Evolutionary conservation across 2,329 filamentous ascomycete species (phyloP).

Genomic region (Fusarium subglutinans): DNA sequence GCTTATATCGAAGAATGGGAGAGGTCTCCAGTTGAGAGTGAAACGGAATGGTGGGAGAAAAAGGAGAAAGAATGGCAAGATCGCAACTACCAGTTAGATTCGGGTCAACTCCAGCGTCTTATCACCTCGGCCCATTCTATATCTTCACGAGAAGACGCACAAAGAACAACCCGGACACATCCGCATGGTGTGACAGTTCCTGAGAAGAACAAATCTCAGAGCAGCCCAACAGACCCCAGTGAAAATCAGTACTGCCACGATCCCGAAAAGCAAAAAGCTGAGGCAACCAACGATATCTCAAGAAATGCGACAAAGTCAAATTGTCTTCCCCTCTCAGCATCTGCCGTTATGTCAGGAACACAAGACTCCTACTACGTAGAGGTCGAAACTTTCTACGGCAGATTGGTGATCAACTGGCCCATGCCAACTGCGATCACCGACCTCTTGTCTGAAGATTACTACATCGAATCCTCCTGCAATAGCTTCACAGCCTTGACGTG

Average conservation of each 20-base stretch:
- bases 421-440: not conserved
- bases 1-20: not conserved
- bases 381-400: not conserved
- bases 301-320: accelerated
- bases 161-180: too few species aligned
- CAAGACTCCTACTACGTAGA: too few species aligned
- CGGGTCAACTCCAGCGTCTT: too few species aligned
- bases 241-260: not conserved
- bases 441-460: not conserved
- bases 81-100: too few species aligned
- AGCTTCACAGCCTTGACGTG: not conserved
- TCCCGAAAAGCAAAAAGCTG: accelerated
- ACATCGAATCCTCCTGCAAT: not conserved
- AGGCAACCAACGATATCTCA: not conserved
- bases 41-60: not conserved
- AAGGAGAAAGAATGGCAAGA: not conserved
- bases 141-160: not conserved
- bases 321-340: accelerated
- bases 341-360: not conserved
- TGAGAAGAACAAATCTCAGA: not conserved
- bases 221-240: accelerated
- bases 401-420: not conserved
- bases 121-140: too few species aligned
- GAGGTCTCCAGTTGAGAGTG: not conserved
- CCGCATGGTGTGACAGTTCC: too few species aligned